These are phyloP conservation scores for Pichia nakasei DNA, from an alignment of 805 yeast genomes.

Conservation along the genomic window DNA sequence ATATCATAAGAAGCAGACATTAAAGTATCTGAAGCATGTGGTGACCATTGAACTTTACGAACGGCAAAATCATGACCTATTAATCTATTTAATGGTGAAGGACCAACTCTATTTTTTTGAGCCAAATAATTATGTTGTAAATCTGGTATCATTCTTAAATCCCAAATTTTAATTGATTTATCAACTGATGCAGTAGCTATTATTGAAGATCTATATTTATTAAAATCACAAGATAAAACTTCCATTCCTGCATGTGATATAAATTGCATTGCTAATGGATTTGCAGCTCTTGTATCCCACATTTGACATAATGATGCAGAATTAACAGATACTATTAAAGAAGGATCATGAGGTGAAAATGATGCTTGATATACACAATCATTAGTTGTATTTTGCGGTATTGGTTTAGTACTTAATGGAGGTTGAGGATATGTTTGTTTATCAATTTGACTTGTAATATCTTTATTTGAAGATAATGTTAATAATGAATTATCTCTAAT, in stretches of 20 bases:
- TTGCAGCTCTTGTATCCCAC: slow-evolving; percentile 73
- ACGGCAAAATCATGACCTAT: slow-evolving; percentile 88
- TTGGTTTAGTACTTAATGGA: slow-evolving; percentile 30
- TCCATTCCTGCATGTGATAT: slow-evolving; percentile 78
- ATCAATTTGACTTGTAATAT: slow-evolving; percentile 15
- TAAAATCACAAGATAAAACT: slow-evolving; percentile 76
- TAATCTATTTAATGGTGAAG: slow-evolving; percentile 67
- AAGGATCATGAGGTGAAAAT: slow-evolving; percentile 80
- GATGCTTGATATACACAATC: slow-evolving; percentile 72
- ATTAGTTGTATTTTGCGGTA: slow-evolving; percentile 26
- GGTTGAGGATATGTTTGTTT: slow-evolving; percentile 16
- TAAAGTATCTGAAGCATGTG: slow-evolving; percentile 66
- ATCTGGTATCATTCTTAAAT: slow-evolving; percentile 55
- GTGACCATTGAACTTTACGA: slow-evolving; percentile 78
- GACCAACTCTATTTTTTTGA: slow-evolving; percentile 41
- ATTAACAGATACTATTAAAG: slow-evolving; percentile 57
- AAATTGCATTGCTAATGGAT: slow-evolving; percentile 50
- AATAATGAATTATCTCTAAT: slow-evolving; percentile 44
- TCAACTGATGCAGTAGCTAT: slow-evolving; percentile 93
- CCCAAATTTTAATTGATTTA: slow-evolving; percentile 79
- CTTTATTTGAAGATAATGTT: slow-evolving; percentile 37
- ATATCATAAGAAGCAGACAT: slow-evolving; percentile 83
- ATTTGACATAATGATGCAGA: slow-evolving; percentile 67
- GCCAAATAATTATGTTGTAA: slow-evolving; percentile 27
- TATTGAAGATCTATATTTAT: slow-evolving; percentile 72